Percentiles rank a stretch among this genome's conserved stretches.
These are phyloP conservation scores for Aureococcus anophagefferens DNA, from an alignment of 108 stramenopile genomes.

Conservation along the genomic window DNA sequence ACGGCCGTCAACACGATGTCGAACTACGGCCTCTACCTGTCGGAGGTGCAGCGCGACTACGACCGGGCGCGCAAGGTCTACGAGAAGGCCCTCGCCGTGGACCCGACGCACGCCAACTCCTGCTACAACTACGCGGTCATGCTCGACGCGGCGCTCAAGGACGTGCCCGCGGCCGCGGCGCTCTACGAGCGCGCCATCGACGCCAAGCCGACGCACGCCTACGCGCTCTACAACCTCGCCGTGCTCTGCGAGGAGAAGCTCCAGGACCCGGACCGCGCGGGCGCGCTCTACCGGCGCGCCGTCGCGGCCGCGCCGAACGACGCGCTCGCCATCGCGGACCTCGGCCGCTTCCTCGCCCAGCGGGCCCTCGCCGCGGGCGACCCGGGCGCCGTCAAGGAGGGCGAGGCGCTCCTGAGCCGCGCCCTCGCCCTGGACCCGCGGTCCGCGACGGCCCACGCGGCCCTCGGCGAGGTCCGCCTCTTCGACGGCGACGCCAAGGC, in stretches of 20 bases:
- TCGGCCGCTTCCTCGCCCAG: slow-evolving; percentile 29
- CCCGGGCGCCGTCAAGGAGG: slow-evolving; percentile 7
- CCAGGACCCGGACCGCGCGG: slow-evolving; percentile 3
- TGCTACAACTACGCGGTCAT: slow-evolving; percentile 47
- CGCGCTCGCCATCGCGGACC: slow-evolving; percentile 35
- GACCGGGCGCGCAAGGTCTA: slow-evolving; percentile 27
- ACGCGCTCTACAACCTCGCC: slow-evolving; percentile 45
- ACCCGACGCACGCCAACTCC: slow-evolving; percentile 37
- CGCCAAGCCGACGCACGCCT: slow-evolving; percentile 28
- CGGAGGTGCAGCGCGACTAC: slow-evolving; percentile 25
- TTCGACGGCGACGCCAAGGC: neutral
- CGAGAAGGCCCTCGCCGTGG: slow-evolving; percentile 17
- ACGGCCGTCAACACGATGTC: slow-evolving; percentile 38
- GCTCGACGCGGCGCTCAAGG: slow-evolving; percentile 25
- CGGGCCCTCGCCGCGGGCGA: no score
- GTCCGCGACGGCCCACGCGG: slow-evolving; percentile 9
- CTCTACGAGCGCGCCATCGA: slow-evolving; percentile 28
- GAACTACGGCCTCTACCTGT: slow-evolving; percentile 43
- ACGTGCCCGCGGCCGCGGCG: slow-evolving; percentile 25
- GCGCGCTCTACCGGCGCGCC: slow-evolving; percentile 24
- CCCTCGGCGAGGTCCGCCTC: neutral
- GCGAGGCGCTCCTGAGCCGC: slow-evolving; percentile 2
- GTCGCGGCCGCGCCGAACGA: slow-evolving; percentile 30
- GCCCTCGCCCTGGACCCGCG: slow-evolving; percentile 16
- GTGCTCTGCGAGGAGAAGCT: slow-evolving; percentile 35